Evolutionary conservation across 441 rosid genomes (phyloP), one percentile per base, ranked within the genome.

Genomic region (Francoa sonchifolia): DNA sequence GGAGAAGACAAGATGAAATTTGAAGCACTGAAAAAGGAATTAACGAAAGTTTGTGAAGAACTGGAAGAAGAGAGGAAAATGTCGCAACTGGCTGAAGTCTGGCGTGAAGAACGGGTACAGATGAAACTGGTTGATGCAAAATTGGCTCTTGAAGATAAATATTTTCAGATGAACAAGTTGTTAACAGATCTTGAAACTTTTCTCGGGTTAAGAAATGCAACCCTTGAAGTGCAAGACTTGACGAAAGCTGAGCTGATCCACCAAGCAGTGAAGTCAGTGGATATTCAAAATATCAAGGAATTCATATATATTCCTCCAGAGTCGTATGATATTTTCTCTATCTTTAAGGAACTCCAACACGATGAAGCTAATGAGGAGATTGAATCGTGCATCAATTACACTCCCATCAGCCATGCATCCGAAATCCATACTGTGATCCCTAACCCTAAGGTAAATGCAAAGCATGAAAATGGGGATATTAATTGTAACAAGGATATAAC

Each of bases 1-100:
- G 89, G 80, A 32, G 96, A 89, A 47, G 96, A 89, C 43, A 89
- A 71, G 62, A 72, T 94, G 45, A 94, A 89, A 58, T 66, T 65
- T 26, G 79, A 76, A 53, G 70, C 50, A 3, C 1, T 76, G 42
- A 74, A 66, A 51, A 50, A 27, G 20, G 68, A 68, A 37, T 35
- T 57, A 2, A 42, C 29, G 51, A 65, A 42, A 44, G 19, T 70
- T 6, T 38, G 55, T 44, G 63, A 68, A 7, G 72, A 76, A 20
- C 47, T 56, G 0, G 78, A 76, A n/a, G 82, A 85, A 30, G 88
- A 81, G 61, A 71, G 76, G 58, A 65, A 64, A 28, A 74, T 71
- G 86, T 39, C 68, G 57, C 74, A 74, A 42, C 59, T 71, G 65
- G 78, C 84, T 9, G 84, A 78, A 57, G 56, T 58, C 28, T 81